phyloP scores from a whole-genome alignment of 345 rosid species.

The Pistacia vera region DNA sequence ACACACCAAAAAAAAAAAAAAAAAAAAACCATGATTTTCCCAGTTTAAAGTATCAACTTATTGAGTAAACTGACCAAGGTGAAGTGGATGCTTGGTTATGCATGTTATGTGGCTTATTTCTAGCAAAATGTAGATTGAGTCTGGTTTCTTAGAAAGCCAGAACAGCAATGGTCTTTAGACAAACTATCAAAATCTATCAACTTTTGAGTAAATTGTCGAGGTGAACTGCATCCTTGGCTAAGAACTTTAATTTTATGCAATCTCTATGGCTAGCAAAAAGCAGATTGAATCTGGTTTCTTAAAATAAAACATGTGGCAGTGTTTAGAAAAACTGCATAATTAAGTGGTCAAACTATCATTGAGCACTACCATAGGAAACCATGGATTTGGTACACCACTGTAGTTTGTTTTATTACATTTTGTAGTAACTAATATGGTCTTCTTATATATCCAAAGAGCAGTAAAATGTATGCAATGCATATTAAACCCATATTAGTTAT shows the following conservation, averaged over 20 bases:
- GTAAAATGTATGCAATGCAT: background rate
- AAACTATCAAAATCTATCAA: background rate
- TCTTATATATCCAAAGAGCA: background rate
- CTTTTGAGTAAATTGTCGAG: background rate
- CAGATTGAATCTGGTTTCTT: conserved; percentile 9
- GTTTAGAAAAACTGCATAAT: background rate
- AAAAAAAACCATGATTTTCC: background rate
- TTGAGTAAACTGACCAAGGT: background rate
- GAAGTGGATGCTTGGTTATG: background rate
- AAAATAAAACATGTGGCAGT: background rate
- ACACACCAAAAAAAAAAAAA: background rate
- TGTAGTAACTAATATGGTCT: background rate
- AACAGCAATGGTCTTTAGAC: background rate
- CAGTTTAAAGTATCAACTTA: background rate
- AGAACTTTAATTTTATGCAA: background rate
- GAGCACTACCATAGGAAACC: background rate
- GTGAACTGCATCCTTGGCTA: background rate
- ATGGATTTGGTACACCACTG: background rate
- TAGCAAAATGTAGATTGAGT: conserved; percentile 1
- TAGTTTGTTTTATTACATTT: background rate
- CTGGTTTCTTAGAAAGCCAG: background rate
- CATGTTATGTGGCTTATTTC: background rate
- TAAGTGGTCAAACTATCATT: background rate
- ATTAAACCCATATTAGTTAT: background rate
- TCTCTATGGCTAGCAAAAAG: background rate